These are phyloP conservation scores for Magnolia changhungtana DNA, from an alignment of 164 flowering plant genomes.

Conservation along the genomic window DNA sequence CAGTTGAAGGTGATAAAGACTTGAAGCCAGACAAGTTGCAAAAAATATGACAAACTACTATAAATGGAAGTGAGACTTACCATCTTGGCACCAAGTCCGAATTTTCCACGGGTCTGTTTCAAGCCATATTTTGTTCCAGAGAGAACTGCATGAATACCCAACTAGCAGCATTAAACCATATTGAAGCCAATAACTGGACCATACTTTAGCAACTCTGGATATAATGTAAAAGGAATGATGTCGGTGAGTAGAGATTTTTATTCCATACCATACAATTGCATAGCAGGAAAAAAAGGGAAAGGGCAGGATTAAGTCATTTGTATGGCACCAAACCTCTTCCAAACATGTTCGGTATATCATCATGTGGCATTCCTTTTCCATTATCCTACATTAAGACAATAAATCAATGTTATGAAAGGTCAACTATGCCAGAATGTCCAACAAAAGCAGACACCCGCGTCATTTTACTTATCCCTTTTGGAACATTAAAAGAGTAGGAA, in stretches of 20 bases:
- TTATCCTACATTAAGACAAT: slow-evolving; percentile 60
- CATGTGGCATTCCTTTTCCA: slow-evolving; percentile 99
- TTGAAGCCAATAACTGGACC: neutral
- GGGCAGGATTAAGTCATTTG: slow-evolving; percentile 10
- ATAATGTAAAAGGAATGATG: neutral
- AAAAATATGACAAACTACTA: neutral
- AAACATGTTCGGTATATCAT: slow-evolving; percentile 99
- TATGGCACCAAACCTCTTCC: slow-evolving; percentile 70
- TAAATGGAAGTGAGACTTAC: slow-evolving; percentile 32
- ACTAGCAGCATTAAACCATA: neutral
- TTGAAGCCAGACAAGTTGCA: neutral
- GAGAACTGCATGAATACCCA: slow-evolving; percentile 51
- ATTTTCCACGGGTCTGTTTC: slow-evolving; percentile 98
- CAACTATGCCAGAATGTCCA: neutral
- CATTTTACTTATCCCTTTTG: neutral
- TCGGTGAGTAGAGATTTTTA: slow-evolving; percentile 1
- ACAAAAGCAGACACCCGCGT: too few relatives aligned
- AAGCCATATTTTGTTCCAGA: slow-evolving; percentile 98
- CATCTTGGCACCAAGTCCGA: slow-evolving; percentile 99
- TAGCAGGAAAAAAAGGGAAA: slow-evolving; percentile 18
- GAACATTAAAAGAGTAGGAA: neutral
- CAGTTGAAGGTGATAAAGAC: neutral
- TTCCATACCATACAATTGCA: slow-evolving; percentile 4
- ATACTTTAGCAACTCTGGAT: neutral
- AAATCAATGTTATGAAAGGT: neutral